Evolutionary conservation across 257 asterid genomes (phyloP).

Genomic region (Craterostigma plantagineum): DNA sequence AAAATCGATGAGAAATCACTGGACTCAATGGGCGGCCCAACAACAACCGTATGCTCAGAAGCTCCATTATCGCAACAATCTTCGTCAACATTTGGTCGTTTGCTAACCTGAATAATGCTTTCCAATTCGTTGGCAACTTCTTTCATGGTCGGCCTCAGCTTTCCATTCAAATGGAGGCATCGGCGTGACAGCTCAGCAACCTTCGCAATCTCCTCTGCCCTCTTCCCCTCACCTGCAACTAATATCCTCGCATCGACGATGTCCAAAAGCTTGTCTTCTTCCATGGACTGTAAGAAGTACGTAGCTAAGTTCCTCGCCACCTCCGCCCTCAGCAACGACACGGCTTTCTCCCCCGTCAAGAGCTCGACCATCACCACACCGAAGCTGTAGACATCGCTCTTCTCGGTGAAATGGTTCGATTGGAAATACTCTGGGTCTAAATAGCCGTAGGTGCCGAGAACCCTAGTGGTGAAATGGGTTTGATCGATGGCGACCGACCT

Average conservation of each 20-base stretch:
- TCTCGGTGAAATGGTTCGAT: conserved; percentile 17
- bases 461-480: conserved; percentile 20
- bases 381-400: conserved; percentile 25
- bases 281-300: conserved; percentile 19
- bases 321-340: conserved; percentile 13
- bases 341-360: conserved; percentile 18
- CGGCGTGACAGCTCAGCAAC: conserved; percentile 17
- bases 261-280: conserved; percentile 11
- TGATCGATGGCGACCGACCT: conserved; percentile 13
- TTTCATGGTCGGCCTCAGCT: conserved; percentile 24
- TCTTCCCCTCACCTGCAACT: conserved; percentile 10
- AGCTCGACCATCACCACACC: conserved; percentile 23
- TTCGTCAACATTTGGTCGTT: too few relatives aligned
- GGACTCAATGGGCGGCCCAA: background rate
- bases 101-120: conserved; percentile 5
- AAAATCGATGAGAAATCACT: too few relatives aligned
- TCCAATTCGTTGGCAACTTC: conserved; percentile 23
- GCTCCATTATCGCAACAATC: too few relatives aligned
- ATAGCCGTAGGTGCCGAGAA: conserved; percentile 22
- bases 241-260: conserved; percentile 18
- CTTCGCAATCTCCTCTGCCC: conserved; percentile 11
- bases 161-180: conserved; percentile 25
- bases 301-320: conserved; percentile 14
- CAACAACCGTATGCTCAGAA: background rate
- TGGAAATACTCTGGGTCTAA: conserved; percentile 26